phyloP scores from a whole-genome alignment of 2,329 filamentous ascomycete genomes.

The Aspergillus niger region DNA sequence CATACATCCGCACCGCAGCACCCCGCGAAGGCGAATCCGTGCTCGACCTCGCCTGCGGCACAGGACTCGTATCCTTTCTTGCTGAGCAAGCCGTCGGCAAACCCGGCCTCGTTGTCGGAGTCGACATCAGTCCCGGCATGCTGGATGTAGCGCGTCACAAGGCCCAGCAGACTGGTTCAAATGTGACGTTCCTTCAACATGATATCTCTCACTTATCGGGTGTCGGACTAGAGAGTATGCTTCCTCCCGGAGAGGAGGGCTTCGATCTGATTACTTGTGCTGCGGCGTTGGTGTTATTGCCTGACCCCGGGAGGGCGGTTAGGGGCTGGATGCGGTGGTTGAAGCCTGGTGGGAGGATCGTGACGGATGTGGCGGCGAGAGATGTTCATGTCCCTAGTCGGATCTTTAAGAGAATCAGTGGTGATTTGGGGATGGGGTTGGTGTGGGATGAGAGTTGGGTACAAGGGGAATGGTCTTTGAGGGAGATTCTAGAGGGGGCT shows the following conservation, averaged over 20 bases:
- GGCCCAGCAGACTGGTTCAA: background rate
- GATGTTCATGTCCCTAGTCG: conserved; percentile 11
- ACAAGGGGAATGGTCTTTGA: background rate
- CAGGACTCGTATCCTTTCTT: conserved; percentile 5
- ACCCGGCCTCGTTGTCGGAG: background rate
- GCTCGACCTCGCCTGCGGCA: conserved; percentile 10
- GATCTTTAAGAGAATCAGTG: background rate
- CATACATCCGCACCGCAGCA: conserved; percentile 3
- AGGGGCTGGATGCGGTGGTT: conserved; percentile 5
- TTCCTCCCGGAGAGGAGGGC: background rate
- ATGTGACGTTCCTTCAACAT: conserved; percentile 3
- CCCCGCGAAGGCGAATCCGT: conserved; percentile 1
- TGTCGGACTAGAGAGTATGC: background rate
- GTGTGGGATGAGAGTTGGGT: conserved; percentile 14
- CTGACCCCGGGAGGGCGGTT: background rate
- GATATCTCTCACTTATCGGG: conserved; percentile 6
- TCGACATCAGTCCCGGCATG: conserved; percentile 11
- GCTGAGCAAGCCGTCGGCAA: background rate
- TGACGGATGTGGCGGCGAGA: conserved; percentile 9
- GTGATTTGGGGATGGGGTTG: background rate
- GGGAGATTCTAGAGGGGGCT: background rate
- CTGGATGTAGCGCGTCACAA: conserved; percentile 7
- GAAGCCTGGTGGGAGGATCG: conserved; percentile 6
- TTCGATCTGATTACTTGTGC: conserved; percentile 12
- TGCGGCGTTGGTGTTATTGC: conserved; percentile 10